These are phyloP conservation scores for Wallacemonas collosoma DNA, from an alignment of 208 protist species.

Conservation along the genomic window DNA sequence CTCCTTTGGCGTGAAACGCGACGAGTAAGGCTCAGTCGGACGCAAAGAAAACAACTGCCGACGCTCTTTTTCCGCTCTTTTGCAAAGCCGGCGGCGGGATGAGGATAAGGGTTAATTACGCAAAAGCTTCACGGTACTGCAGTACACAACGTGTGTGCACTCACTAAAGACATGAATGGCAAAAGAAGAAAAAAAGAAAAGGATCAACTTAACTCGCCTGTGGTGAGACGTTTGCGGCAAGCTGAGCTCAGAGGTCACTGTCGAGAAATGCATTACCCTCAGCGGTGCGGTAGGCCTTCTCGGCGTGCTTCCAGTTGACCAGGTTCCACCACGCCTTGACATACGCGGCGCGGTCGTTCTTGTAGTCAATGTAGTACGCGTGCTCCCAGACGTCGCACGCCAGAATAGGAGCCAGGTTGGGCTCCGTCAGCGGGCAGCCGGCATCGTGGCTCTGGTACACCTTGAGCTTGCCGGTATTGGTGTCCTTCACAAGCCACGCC, in stretches of 20 bases:
- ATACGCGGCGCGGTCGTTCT: conserved; percentile 90
- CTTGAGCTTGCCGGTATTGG: conserved; percentile 44
- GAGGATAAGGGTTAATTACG: too few species aligned
- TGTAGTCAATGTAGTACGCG: conserved; percentile 96
- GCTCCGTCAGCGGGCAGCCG: conserved; percentile 35
- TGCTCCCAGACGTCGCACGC: conserved; percentile 95
- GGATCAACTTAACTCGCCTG: background rate
- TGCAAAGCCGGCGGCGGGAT: too few species aligned
- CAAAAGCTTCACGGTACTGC: too few species aligned
- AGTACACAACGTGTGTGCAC: too few species aligned
- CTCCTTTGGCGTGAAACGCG: too few species aligned
- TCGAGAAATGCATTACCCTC: conserved; percentile 17
- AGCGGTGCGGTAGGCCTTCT: conserved; percentile 19
- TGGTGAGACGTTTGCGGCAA: background rate
- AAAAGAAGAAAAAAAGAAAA: conserved; percentile 1
- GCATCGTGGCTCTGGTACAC: conserved; percentile 52
- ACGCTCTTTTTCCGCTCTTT: too few species aligned
- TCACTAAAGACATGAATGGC: background rate
- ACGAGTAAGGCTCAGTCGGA: too few species aligned
- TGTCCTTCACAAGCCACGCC: conserved; percentile 84
- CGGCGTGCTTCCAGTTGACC: conserved; percentile 91
- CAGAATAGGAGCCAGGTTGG: conserved; percentile 11
- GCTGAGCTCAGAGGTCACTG: conserved; percentile 24
- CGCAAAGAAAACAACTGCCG: too few species aligned
- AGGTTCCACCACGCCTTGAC: conserved; percentile 92